Conservation (phyloP, 345 rosid species). For the Kandelia obovata region DNA sequence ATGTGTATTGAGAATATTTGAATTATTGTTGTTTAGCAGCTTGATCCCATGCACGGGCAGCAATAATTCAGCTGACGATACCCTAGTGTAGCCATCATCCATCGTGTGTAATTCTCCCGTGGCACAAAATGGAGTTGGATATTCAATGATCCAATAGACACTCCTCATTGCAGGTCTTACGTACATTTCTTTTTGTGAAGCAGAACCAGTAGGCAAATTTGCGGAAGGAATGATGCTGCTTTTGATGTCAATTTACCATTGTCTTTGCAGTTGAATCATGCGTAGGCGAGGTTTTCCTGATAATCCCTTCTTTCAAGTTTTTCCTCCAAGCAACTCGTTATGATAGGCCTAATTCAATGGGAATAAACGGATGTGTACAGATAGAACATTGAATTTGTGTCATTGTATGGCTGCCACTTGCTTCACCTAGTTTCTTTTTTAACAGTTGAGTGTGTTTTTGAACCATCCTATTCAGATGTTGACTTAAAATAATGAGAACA, state of each 20-base stretch:
- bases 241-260: neutral
- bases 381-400: neutral
- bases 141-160: neutral
- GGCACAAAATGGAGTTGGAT: neutral
- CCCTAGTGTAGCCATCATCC: neutral
- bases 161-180: neutral
- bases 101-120: neutral
- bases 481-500: too few relatives aligned
- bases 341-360: too few relatives aligned
- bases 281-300: neutral
- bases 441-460: neutral
- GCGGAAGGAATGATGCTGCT: neutral
- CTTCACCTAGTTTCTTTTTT: neutral
- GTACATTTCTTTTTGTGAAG: neutral
- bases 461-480: too few relatives aligned
- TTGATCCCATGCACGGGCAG: slow-evolving; percentile 12
- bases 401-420: neutral
- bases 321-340: too few relatives aligned
- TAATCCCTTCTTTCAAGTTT: too few relatives aligned
- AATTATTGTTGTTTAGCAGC: slow-evolving; percentile 12
- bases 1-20: neutral
- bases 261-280: neutral
- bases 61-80: neutral
- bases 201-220: neutral
- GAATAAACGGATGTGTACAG: neutral